A percentile compares a stretch with the other conserved stretches of the same genome.
Evolutionary conservation across 768 basidiomycete genomes (phyloP).

Genomic region (Lyophyllum shimeji): DNA sequence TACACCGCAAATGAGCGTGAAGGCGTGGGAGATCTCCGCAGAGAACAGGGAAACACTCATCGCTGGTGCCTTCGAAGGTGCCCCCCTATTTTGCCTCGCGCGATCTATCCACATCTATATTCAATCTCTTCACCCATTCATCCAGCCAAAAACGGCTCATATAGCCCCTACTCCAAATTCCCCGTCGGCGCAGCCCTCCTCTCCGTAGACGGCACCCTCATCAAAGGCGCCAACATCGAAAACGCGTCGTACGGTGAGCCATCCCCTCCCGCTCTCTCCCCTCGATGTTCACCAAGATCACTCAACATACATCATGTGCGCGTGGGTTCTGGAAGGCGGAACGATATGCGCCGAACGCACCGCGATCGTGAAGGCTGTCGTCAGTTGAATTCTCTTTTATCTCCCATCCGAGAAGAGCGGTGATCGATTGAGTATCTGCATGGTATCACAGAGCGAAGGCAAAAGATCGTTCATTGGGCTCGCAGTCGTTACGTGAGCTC

Average conservation of each 20-base stretch:
- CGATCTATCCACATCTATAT: too few relatives aligned
- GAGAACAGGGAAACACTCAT: conserved; percentile 52
- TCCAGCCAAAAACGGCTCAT: conserved; percentile 68
- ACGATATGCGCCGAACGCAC: conserved; percentile 95
- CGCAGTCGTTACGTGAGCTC: conserved; percentile 72
- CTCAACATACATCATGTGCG: too few relatives aligned
- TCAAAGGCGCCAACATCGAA: conserved; percentile 91
- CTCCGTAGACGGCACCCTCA: conserved; percentile 62
- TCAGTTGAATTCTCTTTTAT: conserved; percentile 40
- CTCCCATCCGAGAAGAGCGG: neutral
- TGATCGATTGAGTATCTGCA: neutral
- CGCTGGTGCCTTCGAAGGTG: conserved; percentile 61
- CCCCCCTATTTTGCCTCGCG: too few relatives aligned
- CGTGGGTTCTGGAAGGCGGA: too few relatives aligned
- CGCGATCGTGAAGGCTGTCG: conserved; percentile 91
- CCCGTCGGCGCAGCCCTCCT: conserved; percentile 89
- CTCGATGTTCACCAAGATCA: too few relatives aligned
- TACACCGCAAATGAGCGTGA: conserved; percentile 15
- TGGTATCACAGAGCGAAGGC: conserved; percentile 71
- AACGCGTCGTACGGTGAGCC: conserved; percentile 86
- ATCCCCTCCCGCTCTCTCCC: too few relatives aligned
- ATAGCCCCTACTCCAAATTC: conserved; percentile 89
- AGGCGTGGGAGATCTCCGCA: conserved; percentile 33
- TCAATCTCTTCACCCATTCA: neutral
- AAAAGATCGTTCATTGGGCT: conserved; percentile 67